Evolutionary conservation across 2,329 filamentous ascomycete genomes (phyloP), one percentile per base, ranked within the genome.

Genomic region (Curvularia verruculosa): DNA sequence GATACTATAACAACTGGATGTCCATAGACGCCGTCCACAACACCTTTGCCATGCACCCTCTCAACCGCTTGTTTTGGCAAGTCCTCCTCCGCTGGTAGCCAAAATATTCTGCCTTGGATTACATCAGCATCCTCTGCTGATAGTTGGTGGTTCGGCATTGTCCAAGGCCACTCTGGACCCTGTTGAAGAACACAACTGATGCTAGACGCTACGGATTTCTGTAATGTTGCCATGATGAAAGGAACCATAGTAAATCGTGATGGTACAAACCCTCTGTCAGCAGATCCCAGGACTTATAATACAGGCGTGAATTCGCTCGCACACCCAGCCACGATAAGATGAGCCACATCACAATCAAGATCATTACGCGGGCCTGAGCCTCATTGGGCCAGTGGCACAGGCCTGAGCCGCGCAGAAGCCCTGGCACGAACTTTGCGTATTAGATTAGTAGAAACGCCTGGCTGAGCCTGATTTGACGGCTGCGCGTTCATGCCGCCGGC

Each of bases 1-100:
- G 72, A 76, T 15, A 74, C 58, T 2, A 75, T 56, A 12, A 76
- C 70, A 8, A 75, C 58, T 2, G 72, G 73, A 56, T 75, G 69
- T 13, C 72, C 66, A 55, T 73, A 74, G 43, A 74, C 71, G 3
- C 68, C 69, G 49, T 75, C 74, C 3, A 71, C 57, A 3, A 65
- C 56, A 23, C 70, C 71, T 49, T 73, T 74, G 15, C 74, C 70
- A 60, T 70, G 64, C 3, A 66, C 68, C 50, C 70, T 58, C 49
- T 58, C 59, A 3, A 74, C 70, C 23, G 69, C 69, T 44, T 62
- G 61, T 12, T 58, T 60, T 1, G 72, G 68, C 23, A 73, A 44
- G 19, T 72, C 65, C 26, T 71, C 60, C 44, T 67, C 62, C n/a
- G 61, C 60, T 13, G 73, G 72, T 5, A 75, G 58, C 71, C 71